Conservation (phyloP, 306 rosid genomes). For the Inga oerstediana region DNA sequence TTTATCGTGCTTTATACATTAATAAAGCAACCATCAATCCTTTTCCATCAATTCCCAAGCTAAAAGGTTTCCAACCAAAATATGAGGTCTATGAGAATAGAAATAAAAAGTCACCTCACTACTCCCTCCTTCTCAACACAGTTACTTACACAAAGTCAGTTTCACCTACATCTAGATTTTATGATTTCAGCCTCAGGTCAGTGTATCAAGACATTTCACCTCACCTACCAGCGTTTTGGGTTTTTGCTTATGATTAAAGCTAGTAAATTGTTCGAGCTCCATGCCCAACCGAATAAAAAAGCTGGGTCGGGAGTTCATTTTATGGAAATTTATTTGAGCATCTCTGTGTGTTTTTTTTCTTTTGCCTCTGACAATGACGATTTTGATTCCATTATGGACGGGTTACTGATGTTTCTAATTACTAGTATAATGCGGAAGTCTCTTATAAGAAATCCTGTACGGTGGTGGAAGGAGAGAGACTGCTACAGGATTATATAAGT, state of each 20-base stretch:
- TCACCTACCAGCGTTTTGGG: neutral
- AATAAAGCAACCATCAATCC: constrained; percentile 54
- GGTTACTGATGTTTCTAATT: neutral
- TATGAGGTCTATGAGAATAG: constrained; percentile 40
- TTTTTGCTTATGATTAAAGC: neutral
- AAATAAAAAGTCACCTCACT: constrained; percentile 47
- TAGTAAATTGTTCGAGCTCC: neutral
- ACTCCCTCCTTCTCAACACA: no score
- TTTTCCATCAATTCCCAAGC: constrained; percentile 73
- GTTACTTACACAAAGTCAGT: neutral
- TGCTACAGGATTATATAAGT: neutral
- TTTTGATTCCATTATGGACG: neutral
- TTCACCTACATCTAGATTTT: neutral
- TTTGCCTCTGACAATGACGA: neutral
- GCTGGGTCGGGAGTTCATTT: neutral
- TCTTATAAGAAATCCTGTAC: neutral
- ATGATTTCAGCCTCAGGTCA: neutral
- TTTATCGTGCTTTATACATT: constrained; percentile 36
- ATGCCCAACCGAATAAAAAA: neutral
- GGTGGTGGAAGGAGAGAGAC: neutral
- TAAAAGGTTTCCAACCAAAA: constrained; percentile 73
- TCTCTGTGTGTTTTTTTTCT: neutral
- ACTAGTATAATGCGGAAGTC: neutral
- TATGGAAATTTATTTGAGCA: neutral
- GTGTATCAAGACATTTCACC: neutral